Conservation (phyloP, 2,329 filamentous ascomycete species). For the Graphiopsis chlorocephala region DNA sequence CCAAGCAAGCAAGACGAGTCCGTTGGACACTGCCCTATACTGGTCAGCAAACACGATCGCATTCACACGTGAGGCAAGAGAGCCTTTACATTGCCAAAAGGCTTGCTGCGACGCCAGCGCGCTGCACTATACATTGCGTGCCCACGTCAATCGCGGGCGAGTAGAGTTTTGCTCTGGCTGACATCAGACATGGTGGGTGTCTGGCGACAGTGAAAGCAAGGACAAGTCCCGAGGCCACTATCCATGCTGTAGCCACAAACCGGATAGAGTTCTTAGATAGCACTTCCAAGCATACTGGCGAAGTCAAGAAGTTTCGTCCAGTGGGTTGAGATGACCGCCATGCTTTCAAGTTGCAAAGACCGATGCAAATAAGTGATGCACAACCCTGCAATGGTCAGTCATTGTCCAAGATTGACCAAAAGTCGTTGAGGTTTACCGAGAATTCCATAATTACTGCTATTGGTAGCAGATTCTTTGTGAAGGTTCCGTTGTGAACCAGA, state of each 20-base stretch:
- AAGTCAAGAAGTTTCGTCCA: background rate
- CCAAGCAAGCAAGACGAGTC: slow-evolving; percentile 27
- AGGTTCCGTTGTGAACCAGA: slow-evolving; percentile 22
- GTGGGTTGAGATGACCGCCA: background rate
- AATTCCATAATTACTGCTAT: slow-evolving; percentile 19
- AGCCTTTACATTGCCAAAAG: slow-evolving; percentile 25
- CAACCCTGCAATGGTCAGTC: background rate
- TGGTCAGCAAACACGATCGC: background rate
- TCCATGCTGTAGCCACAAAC: slow-evolving; percentile 26
- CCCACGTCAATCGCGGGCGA: slow-evolving; percentile 21
- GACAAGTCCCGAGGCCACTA: slow-evolving; percentile 24
- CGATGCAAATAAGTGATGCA: background rate
- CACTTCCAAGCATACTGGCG: background rate
- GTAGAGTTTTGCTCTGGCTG: background rate
- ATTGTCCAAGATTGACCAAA: background rate
- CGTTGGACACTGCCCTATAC: slow-evolving; percentile 21
- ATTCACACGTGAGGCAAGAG: background rate
- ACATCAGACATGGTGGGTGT: slow-evolving; percentile 22
- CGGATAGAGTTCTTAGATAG: slow-evolving; percentile 22
- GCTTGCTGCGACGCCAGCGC: slow-evolving; percentile 24
- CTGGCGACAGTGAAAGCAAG: slow-evolving; percentile 27
- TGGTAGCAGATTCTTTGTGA: slow-evolving; percentile 18
- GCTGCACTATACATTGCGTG: slow-evolving; percentile 27
- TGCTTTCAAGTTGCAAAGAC: background rate
- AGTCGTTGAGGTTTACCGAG: background rate